phyloP scores from a whole-genome alignment of 2,329 filamentous ascomycete genomes.

The Lecanicillium sp. region DNA sequence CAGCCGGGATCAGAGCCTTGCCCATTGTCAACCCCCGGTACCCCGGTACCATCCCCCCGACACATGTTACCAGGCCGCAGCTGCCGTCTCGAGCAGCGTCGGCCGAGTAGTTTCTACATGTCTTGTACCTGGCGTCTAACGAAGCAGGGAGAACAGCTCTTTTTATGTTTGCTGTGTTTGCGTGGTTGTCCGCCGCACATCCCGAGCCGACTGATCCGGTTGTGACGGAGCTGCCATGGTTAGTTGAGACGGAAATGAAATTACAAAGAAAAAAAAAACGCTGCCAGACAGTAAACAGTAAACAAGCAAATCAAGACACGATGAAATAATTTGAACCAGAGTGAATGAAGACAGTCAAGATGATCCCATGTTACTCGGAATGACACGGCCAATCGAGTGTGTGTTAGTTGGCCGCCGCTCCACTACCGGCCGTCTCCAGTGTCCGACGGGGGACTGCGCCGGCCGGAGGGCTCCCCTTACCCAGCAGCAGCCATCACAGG shows the following conservation, averaged over 20 bases:
- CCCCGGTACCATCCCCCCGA: too few species aligned
- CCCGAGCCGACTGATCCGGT: slow-evolving; percentile 1
- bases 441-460: slow-evolving; percentile 1
- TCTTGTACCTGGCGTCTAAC: slow-evolving; percentile 8
- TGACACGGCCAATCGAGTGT: neutral
- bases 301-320: neutral
- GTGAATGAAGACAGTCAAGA: too few species aligned
- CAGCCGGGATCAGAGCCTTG: too few species aligned
- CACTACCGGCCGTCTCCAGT: slow-evolving; percentile 11
- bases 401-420: neutral
- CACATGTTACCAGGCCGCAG: slow-evolving; percentile 6
- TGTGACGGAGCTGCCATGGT: too few species aligned
- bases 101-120: slow-evolving; percentile 7
- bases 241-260: neutral
- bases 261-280: neutral
- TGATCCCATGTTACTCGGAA: neutral
- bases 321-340: too few species aligned
- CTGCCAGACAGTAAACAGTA: neutral
- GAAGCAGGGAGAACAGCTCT: too few species aligned
- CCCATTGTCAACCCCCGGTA: too few species aligned
- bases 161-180: too few species aligned
- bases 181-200: neutral
- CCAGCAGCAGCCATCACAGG: neutral
- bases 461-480: slow-evolving; percentile 1
- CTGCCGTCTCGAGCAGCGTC: neutral